A percentile compares a stretch with the other conserved stretches of the same genome.
Conservation (phyloP, 1,284 basidiomycete species). For the Ganoderma resinaceum region DNA sequence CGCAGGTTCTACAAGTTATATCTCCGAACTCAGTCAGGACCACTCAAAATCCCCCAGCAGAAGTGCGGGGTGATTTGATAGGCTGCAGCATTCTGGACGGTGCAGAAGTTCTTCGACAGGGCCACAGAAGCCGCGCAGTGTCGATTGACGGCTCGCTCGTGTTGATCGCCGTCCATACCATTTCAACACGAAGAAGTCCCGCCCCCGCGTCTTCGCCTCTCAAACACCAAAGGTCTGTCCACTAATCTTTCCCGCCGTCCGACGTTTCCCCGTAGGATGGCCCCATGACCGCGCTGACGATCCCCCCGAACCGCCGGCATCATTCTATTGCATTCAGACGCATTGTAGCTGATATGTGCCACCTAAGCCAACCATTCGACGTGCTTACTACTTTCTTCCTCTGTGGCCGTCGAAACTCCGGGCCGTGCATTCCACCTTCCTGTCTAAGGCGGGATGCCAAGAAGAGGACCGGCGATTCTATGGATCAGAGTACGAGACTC, state of each 20-base stretch:
- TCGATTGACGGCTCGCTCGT: neutral
- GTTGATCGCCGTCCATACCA: neutral
- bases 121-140: neutral
- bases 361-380: neutral
- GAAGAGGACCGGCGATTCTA: slow-evolving; percentile 3
- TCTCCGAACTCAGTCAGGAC: neutral
- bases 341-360: neutral
- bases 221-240: neutral
- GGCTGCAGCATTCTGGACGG: neutral
- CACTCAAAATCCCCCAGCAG: neutral
- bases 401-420: neutral
- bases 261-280: slow-evolving; percentile 21
- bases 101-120: neutral
- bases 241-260: slow-evolving; percentile 1
- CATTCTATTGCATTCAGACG: neutral
- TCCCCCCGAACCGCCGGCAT: neutral
- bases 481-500: slow-evolving; percentile 10
- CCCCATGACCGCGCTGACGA: slow-evolving; percentile 22
- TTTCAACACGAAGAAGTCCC: slow-evolving; percentile 15
- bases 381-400: neutral
- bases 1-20: neutral
- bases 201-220: neutral
- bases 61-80: slow-evolving; percentile 1
- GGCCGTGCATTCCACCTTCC: neutral
- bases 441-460: neutral